Evolutionary conservation across 106 monocot species (phyloP), one percentile per base, ranked within the genome.

Genomic region (Iris macrosiphon): DNA sequence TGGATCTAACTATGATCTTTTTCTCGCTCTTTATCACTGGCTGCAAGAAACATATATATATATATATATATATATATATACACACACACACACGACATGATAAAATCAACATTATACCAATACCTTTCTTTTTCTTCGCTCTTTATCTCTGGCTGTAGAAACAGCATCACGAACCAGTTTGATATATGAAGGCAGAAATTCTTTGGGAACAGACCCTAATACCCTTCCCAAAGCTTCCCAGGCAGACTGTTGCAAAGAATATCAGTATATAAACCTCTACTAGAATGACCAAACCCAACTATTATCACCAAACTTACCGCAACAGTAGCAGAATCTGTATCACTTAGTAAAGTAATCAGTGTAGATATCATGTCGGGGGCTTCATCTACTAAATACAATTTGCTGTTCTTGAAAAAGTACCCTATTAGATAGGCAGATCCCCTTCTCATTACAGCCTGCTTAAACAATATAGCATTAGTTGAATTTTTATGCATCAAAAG

Each of bases 81-180:
- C n/a, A n/a, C n/a, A n/a, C n/a, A n/a, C n/a, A n/a, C n/a, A 16
- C 25, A 19, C 7, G 3, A 41, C 16, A 30, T 20, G 20, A 13
- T 37, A 9, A 11, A n/a, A 4, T 15, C 22, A 6, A 55, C 4
- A 52, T 3, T 28, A 30, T 38, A 42, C 0, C 1, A 13, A 41
- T 53, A 91, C 96, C 83, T 91, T 98, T 71, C 78, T 83, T 71
- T 75, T 98, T 68, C 96, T 85, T 50, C 96, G 50, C 39, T 98
- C 90, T 64, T 91, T 90, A 60, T 98, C 96, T 73, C 83, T 84
- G 15, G 96, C 96, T 3, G 96, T 91, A 44, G 96, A 91, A n/a
- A 98, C 68, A 30, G 96, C 90, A 83, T 98, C 96, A 53, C 96
- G 89, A 11, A 98, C 96, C 49, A 91, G 39, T 66, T 91, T 98